These are phyloP conservation scores for Quercus aquifolioides DNA, from an alignment of 306 rosid species.

Conservation along the genomic window DNA sequence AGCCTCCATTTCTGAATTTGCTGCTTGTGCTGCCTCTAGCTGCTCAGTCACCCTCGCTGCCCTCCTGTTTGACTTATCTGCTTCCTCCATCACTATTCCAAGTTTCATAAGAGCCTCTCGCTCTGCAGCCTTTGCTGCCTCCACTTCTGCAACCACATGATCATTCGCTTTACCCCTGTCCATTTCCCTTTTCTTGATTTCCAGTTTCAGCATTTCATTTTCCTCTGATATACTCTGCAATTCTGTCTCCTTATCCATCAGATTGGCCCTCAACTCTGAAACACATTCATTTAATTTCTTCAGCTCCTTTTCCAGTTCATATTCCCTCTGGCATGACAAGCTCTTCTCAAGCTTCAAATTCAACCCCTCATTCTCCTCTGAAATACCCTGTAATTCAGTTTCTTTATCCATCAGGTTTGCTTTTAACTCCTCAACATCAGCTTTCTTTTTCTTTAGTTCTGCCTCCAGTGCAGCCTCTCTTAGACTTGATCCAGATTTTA, in stretches of 20 bases:
- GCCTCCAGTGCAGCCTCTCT: constrained; percentile 50
- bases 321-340: constrained; percentile 43
- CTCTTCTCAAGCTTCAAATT: constrained; percentile 47
- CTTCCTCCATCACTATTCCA: constrained; percentile 74
- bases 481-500: constrained; percentile 48
- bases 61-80: constrained; percentile 58
- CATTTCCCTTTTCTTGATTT: constrained; percentile 42
- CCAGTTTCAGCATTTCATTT: constrained; percentile 61
- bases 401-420: constrained; percentile 91
- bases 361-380: constrained; percentile 83
- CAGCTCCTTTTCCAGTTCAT: constrained; percentile 45
- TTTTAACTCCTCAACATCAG: constrained; percentile 68
- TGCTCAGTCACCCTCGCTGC: constrained; percentile 71
- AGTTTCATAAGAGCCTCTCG: constrained; percentile 64
- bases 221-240: constrained; percentile 73
- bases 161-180: constrained; percentile 39
- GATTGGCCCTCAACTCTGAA: constrained; percentile 49
- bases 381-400: constrained; percentile 82
- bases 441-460: constrained; percentile 49
- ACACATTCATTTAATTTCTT: constrained; percentile 52
- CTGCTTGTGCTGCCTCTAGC: constrained; percentile 72
- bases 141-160: constrained; percentile 46
- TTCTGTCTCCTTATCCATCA: constrained; percentile 87
- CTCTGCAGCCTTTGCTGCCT: constrained; percentile 53
- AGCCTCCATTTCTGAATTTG: constrained; percentile 67